Evolutionary conservation across 495 filamentous ascomycete genomes (phyloP).

Genomic region (Tuber calosporum): DNA sequence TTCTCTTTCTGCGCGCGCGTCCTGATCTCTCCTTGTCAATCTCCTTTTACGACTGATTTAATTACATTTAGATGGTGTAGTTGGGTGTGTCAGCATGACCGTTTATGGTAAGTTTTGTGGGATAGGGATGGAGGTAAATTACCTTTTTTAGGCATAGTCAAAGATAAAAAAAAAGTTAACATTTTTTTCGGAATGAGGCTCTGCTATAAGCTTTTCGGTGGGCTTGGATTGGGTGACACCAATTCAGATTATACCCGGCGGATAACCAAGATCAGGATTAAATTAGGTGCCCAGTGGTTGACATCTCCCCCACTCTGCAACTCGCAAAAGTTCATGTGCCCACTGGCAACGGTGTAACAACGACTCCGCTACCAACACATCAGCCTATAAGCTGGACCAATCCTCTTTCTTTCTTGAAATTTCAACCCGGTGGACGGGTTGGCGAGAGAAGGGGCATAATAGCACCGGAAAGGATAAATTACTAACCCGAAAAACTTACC

Average conservation of each 20-base stretch:
- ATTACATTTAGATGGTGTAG: conserved; percentile 4
- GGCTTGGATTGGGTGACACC: background rate
- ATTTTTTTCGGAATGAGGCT: background rate
- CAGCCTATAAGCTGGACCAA: background rate
- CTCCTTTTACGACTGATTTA: background rate
- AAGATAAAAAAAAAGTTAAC: too few relatives aligned
- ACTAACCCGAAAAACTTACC: background rate
- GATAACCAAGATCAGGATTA: background rate
- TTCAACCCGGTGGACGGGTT: background rate
- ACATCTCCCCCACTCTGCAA: background rate
- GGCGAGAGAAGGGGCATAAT: background rate
- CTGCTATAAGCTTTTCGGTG: background rate
- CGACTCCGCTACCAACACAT: background rate
- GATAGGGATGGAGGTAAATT: background rate
- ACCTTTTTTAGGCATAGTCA: background rate
- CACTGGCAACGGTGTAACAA: background rate
- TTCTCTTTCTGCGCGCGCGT: background rate
- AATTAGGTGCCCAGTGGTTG: too few relatives aligned
- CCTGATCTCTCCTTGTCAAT: background rate
- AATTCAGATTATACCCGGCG: background rate
- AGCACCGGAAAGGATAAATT: background rate
- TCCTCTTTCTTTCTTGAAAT: background rate
- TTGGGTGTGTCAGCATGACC: background rate
- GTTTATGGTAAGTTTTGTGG: background rate
- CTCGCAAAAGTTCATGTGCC: background rate